Conservation (phyloP, 140 eudicot species). For the Oenanthe javanica region DNA sequence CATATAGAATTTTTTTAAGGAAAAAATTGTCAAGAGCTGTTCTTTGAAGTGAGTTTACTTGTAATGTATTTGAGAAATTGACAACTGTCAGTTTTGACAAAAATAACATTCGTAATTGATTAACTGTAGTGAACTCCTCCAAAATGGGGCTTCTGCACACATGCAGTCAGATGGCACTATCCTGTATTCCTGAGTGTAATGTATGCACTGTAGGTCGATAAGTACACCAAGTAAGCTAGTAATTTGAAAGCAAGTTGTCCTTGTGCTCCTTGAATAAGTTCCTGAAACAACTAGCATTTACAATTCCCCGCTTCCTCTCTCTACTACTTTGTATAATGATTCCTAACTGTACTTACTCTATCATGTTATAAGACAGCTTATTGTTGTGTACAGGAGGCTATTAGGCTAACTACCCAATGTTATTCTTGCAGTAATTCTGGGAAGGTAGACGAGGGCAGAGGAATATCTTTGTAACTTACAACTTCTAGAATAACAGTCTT, state of each 20-base stretch:
- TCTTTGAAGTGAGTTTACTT: not conserved
- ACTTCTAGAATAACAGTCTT: not conserved
- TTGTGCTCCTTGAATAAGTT: not conserved
- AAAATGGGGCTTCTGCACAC: not conserved
- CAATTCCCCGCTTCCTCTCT: not conserved
- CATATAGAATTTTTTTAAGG: not conserved
- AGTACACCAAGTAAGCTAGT: not conserved
- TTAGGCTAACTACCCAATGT: not conserved
- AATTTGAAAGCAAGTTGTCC: not conserved
- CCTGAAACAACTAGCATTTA: not conserved
- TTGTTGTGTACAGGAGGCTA: not conserved
- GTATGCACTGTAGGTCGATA: not conserved
- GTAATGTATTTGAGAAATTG: not conserved
- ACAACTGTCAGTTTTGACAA: not conserved
- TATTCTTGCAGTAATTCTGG: not conserved
- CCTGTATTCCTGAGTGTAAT: not conserved
- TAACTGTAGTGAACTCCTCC: not conserved
- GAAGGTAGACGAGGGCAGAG: not conserved
- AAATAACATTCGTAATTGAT: not conserved
- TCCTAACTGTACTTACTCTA: not conserved
- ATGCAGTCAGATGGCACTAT: not conserved
- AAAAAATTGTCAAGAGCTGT: not conserved
- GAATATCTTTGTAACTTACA: not conserved
- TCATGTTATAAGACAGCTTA: not conserved
- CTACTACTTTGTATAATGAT: not conserved